Base-by-base conservation (phyloP, 2,329 filamentous ascomycete genomes). In the Coleophoma cylindrospora region DNA sequence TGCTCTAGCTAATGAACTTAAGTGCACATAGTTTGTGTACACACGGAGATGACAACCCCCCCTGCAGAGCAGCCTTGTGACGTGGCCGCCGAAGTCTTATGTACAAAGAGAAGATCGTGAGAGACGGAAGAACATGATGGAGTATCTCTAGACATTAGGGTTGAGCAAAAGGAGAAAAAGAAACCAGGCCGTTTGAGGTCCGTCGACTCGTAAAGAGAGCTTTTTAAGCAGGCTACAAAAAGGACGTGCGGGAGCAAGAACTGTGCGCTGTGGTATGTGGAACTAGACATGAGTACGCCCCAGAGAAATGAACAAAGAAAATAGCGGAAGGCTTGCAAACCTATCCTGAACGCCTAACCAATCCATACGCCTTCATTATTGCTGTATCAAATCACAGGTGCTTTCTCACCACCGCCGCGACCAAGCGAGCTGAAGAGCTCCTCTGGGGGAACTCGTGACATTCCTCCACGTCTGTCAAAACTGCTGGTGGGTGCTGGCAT, bases 401-500 rank as follows among this genome's bases (percentile, higher is more conserved):
- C 55, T 54, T 61, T 59, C 40, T 61, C 60, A 27, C 53, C 56
- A 13, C 63, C 59, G 27, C 57, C 56, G 51, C 64, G 63, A 40
- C 58, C 61, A 33, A 67, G 48, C 8, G 63, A 63, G 37, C 60
- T 57, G 40, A 67, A 64, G 11, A 67, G 72, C 64, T 85, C 78
- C 47, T 77, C 74, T 3, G 83, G 83, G 12, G 82, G 82, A 53
- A 86, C 76, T 54, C 80, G 71, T 57, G 75, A 72, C 56, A 84
- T 79, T 47, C 79, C 79, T 54, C 73, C 79, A 49, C 75, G 75
- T 38, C 78, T 74, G 61, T 84, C 81, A 55, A 77, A 80, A 74
- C 80, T 80, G 34, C 74, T 80, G 15, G 84, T 86, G 4, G 86
- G 84, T 34, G 89, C 88, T n/a, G 85, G 88, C 13, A 83, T 73